phyloP scores from a whole-genome alignment of 106 monocot species.

The Dendrobium catenatum region DNA sequence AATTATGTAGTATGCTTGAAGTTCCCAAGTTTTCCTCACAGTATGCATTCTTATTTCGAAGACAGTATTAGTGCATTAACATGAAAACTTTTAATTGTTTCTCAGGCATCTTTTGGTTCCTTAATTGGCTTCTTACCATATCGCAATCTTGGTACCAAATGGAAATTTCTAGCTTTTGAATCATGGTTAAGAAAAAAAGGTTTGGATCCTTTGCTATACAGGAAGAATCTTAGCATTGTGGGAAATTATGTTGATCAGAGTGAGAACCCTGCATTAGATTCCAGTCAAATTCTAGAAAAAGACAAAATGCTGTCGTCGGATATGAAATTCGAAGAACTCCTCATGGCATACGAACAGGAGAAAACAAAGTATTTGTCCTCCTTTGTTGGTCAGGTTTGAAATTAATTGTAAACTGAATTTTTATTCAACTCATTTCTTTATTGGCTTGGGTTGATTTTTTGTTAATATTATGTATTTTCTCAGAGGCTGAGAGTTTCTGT shows the following conservation, averaged over 20 bases:
- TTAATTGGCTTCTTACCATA: constrained; percentile 89
- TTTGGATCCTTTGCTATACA: constrained; percentile 58
- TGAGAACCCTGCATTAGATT: constrained; percentile 21
- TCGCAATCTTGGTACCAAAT: constrained; percentile 74
- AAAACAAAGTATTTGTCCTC: constrained; percentile 83
- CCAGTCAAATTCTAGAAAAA: constrained; percentile 21
- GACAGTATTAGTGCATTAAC: neutral
- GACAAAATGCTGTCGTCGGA: constrained; percentile 21
- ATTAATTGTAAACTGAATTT: neutral
- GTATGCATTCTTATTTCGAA: neutral
- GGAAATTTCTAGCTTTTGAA: constrained; percentile 94
- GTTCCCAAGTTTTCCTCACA: too few species aligned
- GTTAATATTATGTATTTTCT: constrained; percentile 4
- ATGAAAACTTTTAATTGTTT: constrained; percentile 7
- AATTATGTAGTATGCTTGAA: neutral
- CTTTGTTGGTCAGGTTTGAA: constrained; percentile 88
- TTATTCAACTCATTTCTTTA: neutral
- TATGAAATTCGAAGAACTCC: constrained; percentile 69
- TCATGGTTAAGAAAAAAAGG: constrained; percentile 90
- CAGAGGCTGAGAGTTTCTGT: constrained; percentile 69
- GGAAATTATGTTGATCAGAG: constrained; percentile 38
- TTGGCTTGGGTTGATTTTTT: neutral
- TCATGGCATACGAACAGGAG: constrained; percentile 66
- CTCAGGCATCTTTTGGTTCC: constrained; percentile 81
- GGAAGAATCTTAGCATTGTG: constrained; percentile 54